Conservation (phyloP, 148 eudicot genomes). For the Hydrangea macrophylla region DNA sequence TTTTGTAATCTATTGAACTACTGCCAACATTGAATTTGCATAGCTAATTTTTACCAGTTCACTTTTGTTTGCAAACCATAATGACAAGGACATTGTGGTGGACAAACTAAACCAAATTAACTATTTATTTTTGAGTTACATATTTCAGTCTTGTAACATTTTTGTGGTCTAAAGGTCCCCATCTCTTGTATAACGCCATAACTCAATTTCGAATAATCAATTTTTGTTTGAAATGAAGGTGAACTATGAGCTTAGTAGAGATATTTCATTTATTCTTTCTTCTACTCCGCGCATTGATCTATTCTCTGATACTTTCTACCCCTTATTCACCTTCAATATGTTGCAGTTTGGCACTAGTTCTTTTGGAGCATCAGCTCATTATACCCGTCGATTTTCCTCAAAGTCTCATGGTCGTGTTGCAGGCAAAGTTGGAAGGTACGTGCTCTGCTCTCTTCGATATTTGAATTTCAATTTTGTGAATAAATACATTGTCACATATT, state of each 20-base stretch:
- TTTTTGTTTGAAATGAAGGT: not conserved
- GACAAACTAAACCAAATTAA: not conserved
- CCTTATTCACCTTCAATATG: constrained; percentile 9
- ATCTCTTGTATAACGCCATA: too few relatives aligned
- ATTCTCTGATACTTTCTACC: not conserved
- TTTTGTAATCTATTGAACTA: not conserved
- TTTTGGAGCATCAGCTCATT: constrained; percentile 84
- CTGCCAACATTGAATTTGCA: not conserved
- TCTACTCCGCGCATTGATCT: not conserved
- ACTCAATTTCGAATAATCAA: too few relatives aligned
- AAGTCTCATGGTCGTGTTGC: constrained; percentile 92
- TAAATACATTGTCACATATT: not conserved
- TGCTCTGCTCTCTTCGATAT: not conserved
- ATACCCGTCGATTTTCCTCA: constrained; percentile 70
- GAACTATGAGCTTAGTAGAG: not conserved
- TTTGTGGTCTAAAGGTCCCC: too few relatives aligned
- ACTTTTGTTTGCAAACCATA: not conserved
- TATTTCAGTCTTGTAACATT: too few relatives aligned
- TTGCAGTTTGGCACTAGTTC: constrained; percentile 74
- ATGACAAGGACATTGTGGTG: not conserved
- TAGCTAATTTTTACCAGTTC: not conserved
- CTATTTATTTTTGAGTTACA: too few relatives aligned
- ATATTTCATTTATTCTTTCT: too few relatives aligned
- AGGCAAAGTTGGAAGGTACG: constrained; percentile 86
- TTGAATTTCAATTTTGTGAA: not conserved